These are phyloP conservation scores for Claviceps pazoutovae DNA, from an alignment of 2,329 filamentous ascomycete genomes.

Conservation along the genomic window DNA sequence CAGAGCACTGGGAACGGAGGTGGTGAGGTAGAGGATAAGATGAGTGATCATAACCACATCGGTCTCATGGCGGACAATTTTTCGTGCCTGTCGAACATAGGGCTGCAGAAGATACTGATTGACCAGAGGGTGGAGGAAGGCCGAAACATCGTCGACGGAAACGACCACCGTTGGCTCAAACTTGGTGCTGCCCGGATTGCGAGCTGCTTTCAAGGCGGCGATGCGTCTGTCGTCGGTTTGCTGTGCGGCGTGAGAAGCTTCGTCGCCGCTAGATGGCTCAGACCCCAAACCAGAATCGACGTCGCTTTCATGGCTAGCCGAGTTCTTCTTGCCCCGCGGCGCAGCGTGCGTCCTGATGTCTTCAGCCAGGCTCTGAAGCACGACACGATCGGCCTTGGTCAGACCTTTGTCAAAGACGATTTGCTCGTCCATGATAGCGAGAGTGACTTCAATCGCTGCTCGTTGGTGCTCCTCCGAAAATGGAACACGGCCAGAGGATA, in stretches of 20 bases:
- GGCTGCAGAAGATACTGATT: slow-evolving; percentile 40
- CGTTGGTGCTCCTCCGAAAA: background rate
- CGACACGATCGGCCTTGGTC: slow-evolving; percentile 26
- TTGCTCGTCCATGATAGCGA: slow-evolving; percentile 10
- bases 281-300: slow-evolving; percentile 7
- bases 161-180: slow-evolving; percentile 35
- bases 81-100: slow-evolving; percentile 42
- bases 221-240: slow-evolving; percentile 11
- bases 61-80: slow-evolving; percentile 48
- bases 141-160: slow-evolving; percentile 24
- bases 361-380: slow-evolving; percentile 25
- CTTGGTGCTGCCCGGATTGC: slow-evolving; percentile 23
- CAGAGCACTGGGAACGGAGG: slow-evolving; percentile 54
- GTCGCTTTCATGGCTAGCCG: background rate
- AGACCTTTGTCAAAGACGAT: slow-evolving; percentile 26
- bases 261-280: slow-evolving; percentile 3
- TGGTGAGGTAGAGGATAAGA: slow-evolving; percentile 55
- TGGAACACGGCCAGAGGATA: background rate
- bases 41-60: slow-evolving; percentile 72
- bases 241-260: background rate
- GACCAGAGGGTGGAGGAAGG: slow-evolving; percentile 24
- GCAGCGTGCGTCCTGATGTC: slow-evolving; percentile 18
- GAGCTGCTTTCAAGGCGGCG: slow-evolving; percentile 24
- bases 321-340: background rate
- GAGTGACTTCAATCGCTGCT: background rate